Conservation (phyloP, 176 grass and related monocot species). For the Oryza brachyantha region DNA sequence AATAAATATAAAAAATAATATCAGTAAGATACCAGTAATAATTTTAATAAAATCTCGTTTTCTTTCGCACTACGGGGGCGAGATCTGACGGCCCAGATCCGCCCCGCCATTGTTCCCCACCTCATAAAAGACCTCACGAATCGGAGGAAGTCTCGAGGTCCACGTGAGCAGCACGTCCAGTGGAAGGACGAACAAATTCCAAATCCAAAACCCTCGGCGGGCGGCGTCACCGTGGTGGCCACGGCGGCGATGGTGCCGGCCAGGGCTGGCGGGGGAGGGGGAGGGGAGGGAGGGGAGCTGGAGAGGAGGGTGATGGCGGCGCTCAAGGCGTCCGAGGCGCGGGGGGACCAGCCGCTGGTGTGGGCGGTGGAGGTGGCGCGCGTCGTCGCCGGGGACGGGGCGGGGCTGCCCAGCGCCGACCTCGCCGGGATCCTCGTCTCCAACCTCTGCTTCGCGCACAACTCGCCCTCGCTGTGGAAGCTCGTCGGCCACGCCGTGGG, state of each 20-base stretch:
- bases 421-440: constrained; percentile 83
- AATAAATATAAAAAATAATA: too few relatives aligned
- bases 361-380: constrained; percentile 61
- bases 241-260: constrained; percentile 19
- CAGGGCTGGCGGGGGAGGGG: neutral
- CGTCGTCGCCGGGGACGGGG: constrained; percentile 52
- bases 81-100: constrained; percentile 24
- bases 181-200: neutral
- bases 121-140: neutral
- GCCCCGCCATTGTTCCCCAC: neutral
- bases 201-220: constrained; percentile 48
- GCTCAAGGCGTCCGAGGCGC: constrained; percentile 79
- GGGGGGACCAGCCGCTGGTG: constrained; percentile 69
- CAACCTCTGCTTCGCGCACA: constrained; percentile 87
- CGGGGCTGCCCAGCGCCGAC: constrained; percentile 57
- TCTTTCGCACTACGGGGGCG: neutral
- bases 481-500: constrained; percentile 82
- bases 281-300: constrained; percentile 20
- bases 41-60: too few relatives aligned
- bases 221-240: constrained; percentile 24
- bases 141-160: neutral
- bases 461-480: constrained; percentile 91
- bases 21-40: too few relatives aligned
- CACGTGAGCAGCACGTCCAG: neutral
- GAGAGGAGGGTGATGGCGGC: constrained; percentile 75